A percentile compares a stretch with the other conserved stretches of the same genome.
phyloP scores from a whole-genome alignment of 441 rosid species.

The Adansonia madagascariensis region DNA sequence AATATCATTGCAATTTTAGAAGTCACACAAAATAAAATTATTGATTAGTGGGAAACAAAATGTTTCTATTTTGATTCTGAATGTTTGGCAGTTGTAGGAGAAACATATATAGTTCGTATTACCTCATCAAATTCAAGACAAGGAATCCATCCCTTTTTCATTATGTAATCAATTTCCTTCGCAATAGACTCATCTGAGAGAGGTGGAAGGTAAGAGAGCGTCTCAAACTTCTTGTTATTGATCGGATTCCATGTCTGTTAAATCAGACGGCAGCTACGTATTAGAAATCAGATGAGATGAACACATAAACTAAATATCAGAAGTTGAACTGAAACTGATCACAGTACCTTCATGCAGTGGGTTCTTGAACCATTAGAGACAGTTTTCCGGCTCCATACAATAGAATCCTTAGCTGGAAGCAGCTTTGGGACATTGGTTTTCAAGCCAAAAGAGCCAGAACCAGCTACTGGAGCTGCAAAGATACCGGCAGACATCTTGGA shows the following conservation, averaged over 20 bases:
- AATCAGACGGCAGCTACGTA: background rate
- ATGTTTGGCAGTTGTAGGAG: background rate
- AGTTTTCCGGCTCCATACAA: slow-evolving; percentile 46
- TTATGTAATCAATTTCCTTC: slow-evolving; percentile 65
- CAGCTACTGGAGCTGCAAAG: slow-evolving; percentile 39
- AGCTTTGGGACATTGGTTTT: slow-evolving; percentile 35
- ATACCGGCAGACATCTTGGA: slow-evolving; percentile 46
- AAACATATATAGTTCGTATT: background rate
- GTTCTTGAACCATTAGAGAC: slow-evolving; percentile 56
- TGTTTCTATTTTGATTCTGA: background rate
- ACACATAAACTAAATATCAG: background rate
- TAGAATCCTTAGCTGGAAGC: slow-evolving; percentile 37
- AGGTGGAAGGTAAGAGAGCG: slow-evolving; percentile 69
- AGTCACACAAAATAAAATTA: background rate
- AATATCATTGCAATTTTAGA: background rate
- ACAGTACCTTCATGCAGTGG: slow-evolving; percentile 58
- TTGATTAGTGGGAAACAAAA: background rate
- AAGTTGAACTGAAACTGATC: background rate
- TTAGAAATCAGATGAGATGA: background rate
- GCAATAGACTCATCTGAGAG: slow-evolving; percentile 61
- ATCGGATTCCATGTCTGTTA: slow-evolving; percentile 73
- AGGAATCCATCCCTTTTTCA: slow-evolving; percentile 68
- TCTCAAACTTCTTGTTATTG: slow-evolving; percentile 67
- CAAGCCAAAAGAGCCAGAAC: slow-evolving; percentile 39
- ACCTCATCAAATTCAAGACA: slow-evolving; percentile 79